Percentiles rank a stretch among this genome's conserved stretches.
Evolutionary conservation across 2,329 filamentous ascomycete genomes (phyloP).

Genomic region (Ophiostoma fasciatum): DNA sequence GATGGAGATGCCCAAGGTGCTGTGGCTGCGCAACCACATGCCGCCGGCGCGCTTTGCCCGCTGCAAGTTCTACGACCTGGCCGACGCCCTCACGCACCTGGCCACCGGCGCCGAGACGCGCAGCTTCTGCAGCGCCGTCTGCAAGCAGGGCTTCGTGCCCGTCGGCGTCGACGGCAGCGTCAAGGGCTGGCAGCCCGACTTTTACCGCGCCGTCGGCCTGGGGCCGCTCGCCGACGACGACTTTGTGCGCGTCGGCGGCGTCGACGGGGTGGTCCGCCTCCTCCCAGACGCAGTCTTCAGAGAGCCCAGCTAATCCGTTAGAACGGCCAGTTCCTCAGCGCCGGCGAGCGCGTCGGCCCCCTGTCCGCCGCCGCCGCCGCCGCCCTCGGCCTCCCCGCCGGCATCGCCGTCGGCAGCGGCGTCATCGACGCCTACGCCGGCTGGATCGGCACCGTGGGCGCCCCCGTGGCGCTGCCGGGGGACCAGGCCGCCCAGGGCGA

Average conservation of each 20-base stretch:
- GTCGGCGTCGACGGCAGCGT: conserved; percentile 95
- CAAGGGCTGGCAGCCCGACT: conserved; percentile 97
- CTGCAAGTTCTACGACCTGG: conserved; percentile 95
- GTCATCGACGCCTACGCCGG: conserved; percentile 98
- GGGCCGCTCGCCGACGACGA: conserved; percentile 69
- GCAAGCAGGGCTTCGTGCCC: conserved; percentile 92
- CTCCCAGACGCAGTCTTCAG: too few species aligned
- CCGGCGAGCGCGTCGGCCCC: conserved; percentile 77
- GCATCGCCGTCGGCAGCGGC: conserved; percentile 85
- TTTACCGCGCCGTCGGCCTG: conserved; percentile 76
- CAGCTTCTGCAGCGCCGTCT: conserved; percentile 91
- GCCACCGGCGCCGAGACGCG: conserved; percentile 84
- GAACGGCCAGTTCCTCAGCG: conserved; percentile 85
- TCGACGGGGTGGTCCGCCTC: conserved; percentile 78
- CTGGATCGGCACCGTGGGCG: conserved; percentile 98
- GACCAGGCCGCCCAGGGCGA: conserved; percentile 23
- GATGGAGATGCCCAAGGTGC: conserved; percentile 97
- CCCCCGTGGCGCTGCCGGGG: conserved; percentile 70
- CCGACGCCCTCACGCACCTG: conserved; percentile 84
- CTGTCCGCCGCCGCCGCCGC: conserved; percentile 70
- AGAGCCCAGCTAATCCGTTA: conserved; percentile 28
- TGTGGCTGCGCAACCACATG: conserved; percentile 99
- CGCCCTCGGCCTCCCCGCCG: conserved; percentile 71
- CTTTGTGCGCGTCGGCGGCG: conserved; percentile 86
- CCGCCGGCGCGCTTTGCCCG: conserved; percentile 74